Conservation (phyloP, 1,139 yeast species). For the Suhomyces coccinellae region DNA sequence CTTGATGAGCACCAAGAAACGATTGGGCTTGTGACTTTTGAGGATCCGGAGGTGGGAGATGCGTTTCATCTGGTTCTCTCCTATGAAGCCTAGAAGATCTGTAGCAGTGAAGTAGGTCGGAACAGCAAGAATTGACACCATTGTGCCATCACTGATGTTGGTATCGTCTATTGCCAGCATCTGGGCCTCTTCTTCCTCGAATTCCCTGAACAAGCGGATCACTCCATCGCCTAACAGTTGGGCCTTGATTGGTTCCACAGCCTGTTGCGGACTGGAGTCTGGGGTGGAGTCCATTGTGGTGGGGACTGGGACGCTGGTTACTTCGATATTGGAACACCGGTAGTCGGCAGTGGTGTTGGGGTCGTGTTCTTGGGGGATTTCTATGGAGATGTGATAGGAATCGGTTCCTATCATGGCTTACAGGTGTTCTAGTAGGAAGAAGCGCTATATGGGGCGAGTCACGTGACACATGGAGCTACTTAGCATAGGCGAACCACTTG, state of each 20-base stretch:
- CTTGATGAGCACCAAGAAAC: slow-evolving; percentile 77
- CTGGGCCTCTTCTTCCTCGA: slow-evolving; percentile 22
- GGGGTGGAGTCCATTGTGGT: slow-evolving; percentile 4
- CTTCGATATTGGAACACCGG: slow-evolving; percentile 32
- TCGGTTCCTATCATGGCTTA: slow-evolving; percentile 45
- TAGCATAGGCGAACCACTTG: slow-evolving; percentile 31
- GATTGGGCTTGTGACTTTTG: slow-evolving; percentile 63
- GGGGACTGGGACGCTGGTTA: slow-evolving; percentile 30
- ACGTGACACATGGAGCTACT: slow-evolving; percentile 2
- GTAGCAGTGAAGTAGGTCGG: slow-evolving; percentile 89
- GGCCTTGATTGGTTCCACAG: slow-evolving; percentile 59
- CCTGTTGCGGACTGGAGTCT: slow-evolving; percentile 33
- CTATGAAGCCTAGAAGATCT: slow-evolving; percentile 78
- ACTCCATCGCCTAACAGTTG: slow-evolving; percentile 71
- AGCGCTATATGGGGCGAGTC: neutral
- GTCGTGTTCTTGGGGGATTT: slow-evolving; percentile 18
- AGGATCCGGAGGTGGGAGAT: slow-evolving; percentile 75
- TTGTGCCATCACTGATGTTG: slow-evolving; percentile 48
- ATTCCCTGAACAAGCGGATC: slow-evolving; percentile 63
- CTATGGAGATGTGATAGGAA: slow-evolving; percentile 40
- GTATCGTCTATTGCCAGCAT: slow-evolving; percentile 7
- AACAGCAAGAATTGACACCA: slow-evolving; percentile 77
- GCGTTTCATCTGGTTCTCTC: slow-evolving; percentile 54
- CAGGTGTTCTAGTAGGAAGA: no score
- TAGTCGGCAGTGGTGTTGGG: slow-evolving; percentile 26